A percentile compares a stretch with the other conserved stretches of the same genome.
phyloP scores from a whole-genome alignment of 129 eudicot species.

The Helianthus annuus region HanXRQr2.0-SUNRISE NC_035435.2:131603056-131603555 shows the following conservation, averaged over 20 bases:
- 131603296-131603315: conserved; percentile 95
- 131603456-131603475: conserved; percentile 87
- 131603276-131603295: conserved; percentile 88
- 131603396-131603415: conserved; percentile 94
- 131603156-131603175: conserved; percentile 92
- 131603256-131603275: conserved; percentile 91
- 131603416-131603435: conserved; percentile 85
- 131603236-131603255: conserved; percentile 95
- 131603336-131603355: conserved; percentile 96
- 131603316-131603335: conserved; percentile 99
- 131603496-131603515: conserved; percentile 87
- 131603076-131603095: conserved; percentile 84
- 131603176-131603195: conserved; percentile 80
- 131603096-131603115: conserved; percentile 99
- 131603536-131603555: not conserved
- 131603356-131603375: conserved; percentile 87
- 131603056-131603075: conserved; percentile 82
- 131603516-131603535: conserved; percentile 9
- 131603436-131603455: conserved; percentile 86
- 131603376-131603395: conserved; percentile 76
- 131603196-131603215: conserved; percentile 89
- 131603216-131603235: conserved; percentile 96
- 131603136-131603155: conserved; percentile 85
- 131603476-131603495: conserved; percentile 96
- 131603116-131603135: conserved; percentile 93